Base-by-base conservation (phyloP, 352 stramenopile genomes). In the Pythium plurisporium region DNA sequence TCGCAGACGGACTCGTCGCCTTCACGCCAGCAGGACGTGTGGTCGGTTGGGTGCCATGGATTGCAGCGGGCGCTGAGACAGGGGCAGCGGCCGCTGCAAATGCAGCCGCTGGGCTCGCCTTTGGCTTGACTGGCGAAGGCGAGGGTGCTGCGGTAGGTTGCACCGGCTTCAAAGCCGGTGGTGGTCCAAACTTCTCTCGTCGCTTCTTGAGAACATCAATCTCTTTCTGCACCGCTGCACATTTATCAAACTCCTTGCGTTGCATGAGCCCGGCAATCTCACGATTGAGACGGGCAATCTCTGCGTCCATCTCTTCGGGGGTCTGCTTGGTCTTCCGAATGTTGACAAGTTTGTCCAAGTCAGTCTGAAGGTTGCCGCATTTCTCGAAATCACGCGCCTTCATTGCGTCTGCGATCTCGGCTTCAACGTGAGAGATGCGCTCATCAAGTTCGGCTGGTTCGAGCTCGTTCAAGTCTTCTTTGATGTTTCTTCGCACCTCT, bases 311-410 rank as follows among this genome's bases (percentile, higher is more conserved):
- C 60, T 95, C 86, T 38, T 90, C 70, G 0, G 85, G 78, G 2
- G 83, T 96, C 61, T 93, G 82, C 47, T 94, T 95, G 30, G 83
- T 89, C 70, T 96, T 96, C 17, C 85, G 73, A 7, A 86, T 77
- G 29, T 69, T 63, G 15, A 93, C 76, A 0, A 95, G 52, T 4
- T 56, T 62, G 29, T 96, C 86, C 20, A 96, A 65, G 15, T 84
- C 77, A 10, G 64, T 64, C 38, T 96, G 85, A 9, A 95, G 55
- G 53, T 78, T 67, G 8, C 79, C 69, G 41, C 85, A 96, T 33
- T 82, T 86, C 22, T 87, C 82, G 30, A 94, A 96, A 36, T 93
- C 69, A 10, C 86, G 76, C 20, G 83, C 81, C 29, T 76, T 62
- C 83, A 94, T 93, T 5, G 86, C 84, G 14, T 81, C 65, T 12